Base-by-base conservation (phyloP, 345 rosid species). In the Bruguiera parviflora region DNA sequence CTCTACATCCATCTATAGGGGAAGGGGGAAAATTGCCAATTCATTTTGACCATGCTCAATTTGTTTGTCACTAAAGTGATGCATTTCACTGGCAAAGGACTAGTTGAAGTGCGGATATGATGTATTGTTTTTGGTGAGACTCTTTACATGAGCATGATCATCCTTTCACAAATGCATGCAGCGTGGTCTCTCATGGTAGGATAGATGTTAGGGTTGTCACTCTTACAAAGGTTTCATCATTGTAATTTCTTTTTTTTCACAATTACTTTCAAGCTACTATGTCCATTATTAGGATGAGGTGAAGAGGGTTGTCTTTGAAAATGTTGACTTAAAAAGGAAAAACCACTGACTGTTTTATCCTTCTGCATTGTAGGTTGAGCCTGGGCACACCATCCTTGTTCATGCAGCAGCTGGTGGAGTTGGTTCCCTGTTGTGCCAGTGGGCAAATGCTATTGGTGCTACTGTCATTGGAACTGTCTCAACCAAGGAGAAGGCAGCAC, bases 351-450 rank as follows among this genome's bases (percentile, higher is more conserved):
- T 13, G 10, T 51, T 9, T 75, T 61, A 33, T 68, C 10, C 43
- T 24, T 64, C 35, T 61, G 6, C 66, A 43, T 11, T 67, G 51
- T 56, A 87, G 98, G 96, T 94, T 22, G 91, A 87, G 76, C 76
- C 68, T 27, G 99, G 93, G 67, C 97, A 88, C 65, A 85, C 86
- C 0, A 58, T 88, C 69, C 96, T 89, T 65, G 88, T 92, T 70
- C 97, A 92, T 58, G 97, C 97, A 58, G 97, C 97, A 55, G 97
- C 98, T 57, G 97, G 97, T 66, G 97, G 97, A 67, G 92, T 89
- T 58, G 98, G 98, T 21, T 91, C 98, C 68, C 66, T 91, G 11
- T 74, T 91, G 76, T 94, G 98, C 79, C 98, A 94, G 66, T 89
- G 97, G 96, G 98, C 86, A 21, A 86, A 81, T 79, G 89, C 91